These are phyloP conservation scores for Pichia ethanolica DNA, from an alignment of 805 yeast species.

Conservation along the genomic window DNA sequence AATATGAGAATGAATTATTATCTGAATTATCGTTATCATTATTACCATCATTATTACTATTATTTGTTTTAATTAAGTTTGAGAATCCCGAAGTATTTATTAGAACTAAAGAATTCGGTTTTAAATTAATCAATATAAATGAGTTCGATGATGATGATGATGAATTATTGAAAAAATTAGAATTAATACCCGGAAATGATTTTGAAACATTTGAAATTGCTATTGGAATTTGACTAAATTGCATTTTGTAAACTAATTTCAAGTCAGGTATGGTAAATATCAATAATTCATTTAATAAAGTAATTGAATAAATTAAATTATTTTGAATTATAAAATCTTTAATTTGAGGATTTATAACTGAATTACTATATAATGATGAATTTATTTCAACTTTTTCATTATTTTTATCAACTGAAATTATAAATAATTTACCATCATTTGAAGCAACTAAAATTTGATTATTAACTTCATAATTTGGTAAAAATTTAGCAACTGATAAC, in stretches of 20 bases:
- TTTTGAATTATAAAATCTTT: conserved; percentile 11
- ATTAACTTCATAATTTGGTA: conserved; percentile 3
- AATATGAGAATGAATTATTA: no score
- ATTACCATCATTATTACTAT: no score
- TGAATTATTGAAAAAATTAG: no score
- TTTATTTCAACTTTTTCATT: neutral
- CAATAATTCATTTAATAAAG: conserved; percentile 8
- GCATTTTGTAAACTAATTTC: conserved; percentile 5
- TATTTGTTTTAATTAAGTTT: neutral
- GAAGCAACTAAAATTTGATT: conserved; percentile 11
- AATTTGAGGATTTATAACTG: conserved; percentile 11
- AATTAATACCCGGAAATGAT: conserved; percentile 1
- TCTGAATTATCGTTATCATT: no score
- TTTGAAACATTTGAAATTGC: conserved; percentile 7
- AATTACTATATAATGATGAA: neutral
- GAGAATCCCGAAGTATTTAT: conserved; percentile 9
- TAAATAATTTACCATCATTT: conserved; percentile 12
- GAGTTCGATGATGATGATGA: neutral
- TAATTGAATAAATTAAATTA: conserved; percentile 10
- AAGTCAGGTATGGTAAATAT: conserved; percentile 10
- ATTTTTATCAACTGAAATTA: neutral
- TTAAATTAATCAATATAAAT: conserved; percentile 9
- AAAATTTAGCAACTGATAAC: conserved; percentile 10
- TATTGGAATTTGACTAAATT: conserved; percentile 8
- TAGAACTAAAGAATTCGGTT: conserved; percentile 8